phyloP scores from a whole-genome alignment of 495 filamentous ascomycete species.

The Cercophora newfieldiana region DNA sequence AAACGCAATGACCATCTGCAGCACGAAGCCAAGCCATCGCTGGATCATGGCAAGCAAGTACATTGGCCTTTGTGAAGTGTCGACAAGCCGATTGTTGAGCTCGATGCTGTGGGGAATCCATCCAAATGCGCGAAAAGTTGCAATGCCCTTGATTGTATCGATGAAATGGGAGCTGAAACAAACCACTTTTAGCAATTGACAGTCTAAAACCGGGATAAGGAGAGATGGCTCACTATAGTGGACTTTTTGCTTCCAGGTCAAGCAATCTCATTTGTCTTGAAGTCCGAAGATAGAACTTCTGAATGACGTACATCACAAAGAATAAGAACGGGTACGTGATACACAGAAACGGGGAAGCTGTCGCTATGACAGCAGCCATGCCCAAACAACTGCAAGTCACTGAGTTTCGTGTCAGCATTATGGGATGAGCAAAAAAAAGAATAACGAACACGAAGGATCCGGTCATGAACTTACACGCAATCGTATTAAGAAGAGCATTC shows the following conservation, averaged over 20 bases:
- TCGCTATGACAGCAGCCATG: conserved; percentile 35
- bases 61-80: conserved; percentile 51
- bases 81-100: conserved; percentile 52
- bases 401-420: no score
- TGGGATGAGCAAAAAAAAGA: no score
- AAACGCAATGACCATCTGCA: conserved; percentile 47
- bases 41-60: conserved; percentile 58
- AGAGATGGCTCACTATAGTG: conserved; percentile 21
- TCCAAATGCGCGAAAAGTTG: conserved; percentile 52
- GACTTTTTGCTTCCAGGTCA: conserved; percentile 46
- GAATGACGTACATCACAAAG: conserved; percentile 45
- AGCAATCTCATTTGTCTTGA: conserved; percentile 59
- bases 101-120: conserved; percentile 45
- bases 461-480: no score
- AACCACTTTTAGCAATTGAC: not conserved
- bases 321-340: conserved; percentile 33
- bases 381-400: conserved; percentile 16
- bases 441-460: no score
- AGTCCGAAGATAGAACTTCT: conserved; percentile 56
- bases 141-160: conserved; percentile 49
- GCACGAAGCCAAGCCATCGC: conserved; percentile 51
- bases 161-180: conserved; percentile 45
- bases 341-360: conserved; percentile 29
- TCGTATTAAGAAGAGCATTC: conserved; percentile 22
- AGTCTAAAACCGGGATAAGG: not conserved